Percentiles rank a stretch among this genome's conserved stretches.
Evolutionary conservation across 2,329 filamentous ascomycete species (phyloP).

Genomic region (Phialophora verrucosa): DNA sequence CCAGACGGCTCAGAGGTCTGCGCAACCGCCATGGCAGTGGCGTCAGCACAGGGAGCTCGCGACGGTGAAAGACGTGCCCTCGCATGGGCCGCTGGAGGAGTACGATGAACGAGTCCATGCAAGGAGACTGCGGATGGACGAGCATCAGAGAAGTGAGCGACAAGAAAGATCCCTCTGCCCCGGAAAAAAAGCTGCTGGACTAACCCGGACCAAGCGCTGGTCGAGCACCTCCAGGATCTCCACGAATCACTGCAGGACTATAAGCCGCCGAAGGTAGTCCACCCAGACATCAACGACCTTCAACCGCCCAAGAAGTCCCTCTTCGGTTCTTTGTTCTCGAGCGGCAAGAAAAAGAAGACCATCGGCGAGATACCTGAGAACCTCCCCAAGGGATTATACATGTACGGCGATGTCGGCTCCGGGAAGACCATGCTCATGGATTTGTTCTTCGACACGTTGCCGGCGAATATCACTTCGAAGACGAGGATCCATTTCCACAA

Average conservation of each 20-base stretch:
- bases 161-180: neutral
- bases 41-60: conserved; percentile 29
- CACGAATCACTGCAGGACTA: conserved; percentile 82
- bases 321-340: conserved; percentile 55
- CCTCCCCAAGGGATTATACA: conserved; percentile 86
- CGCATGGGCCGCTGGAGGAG: conserved; percentile 76
- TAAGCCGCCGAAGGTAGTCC: conserved; percentile 72
- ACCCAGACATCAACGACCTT: conserved; percentile 75
- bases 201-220: conserved; percentile 68
- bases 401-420: conserved; percentile 94
- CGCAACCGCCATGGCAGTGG: neutral
- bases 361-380: conserved; percentile 65
- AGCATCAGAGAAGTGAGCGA: conserved; percentile 80
- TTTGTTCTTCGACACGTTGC: conserved; percentile 92
- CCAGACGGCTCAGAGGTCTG: neutral
- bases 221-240: conserved; percentile 85
- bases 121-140: conserved; percentile 80
- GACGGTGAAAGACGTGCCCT: conserved; percentile 29
- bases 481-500: conserved; percentile 98
- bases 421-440: conserved; percentile 99
- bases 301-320: conserved; percentile 60
- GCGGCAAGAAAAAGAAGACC: conserved; percentile 57
- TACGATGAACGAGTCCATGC: conserved; percentile 81
- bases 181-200: conserved; percentile 17
- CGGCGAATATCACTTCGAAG: conserved; percentile 77